Evolutionary conservation across 768 basidiomycete genomes (phyloP), one percentile per base, ranked within the genome.

Genomic region (Suillus weaverae): DNA sequence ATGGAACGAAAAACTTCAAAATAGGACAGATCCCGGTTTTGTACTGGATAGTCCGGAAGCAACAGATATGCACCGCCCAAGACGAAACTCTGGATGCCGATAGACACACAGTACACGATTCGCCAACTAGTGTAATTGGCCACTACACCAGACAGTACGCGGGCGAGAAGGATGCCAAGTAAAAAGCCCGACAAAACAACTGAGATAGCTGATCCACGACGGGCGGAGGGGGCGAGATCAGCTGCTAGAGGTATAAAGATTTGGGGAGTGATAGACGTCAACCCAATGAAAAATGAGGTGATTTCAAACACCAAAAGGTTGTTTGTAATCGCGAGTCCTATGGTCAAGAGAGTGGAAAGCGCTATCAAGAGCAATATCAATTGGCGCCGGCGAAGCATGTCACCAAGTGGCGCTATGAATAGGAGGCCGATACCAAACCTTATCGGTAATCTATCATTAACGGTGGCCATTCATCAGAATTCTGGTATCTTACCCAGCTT

Each of bases 401-500:
- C 83, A 5, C 83, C 83, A 2, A 82, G 72, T 8, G 83, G 83
- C 7, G 80, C 77, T 61, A 84, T 76, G 55, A 84, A 70, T n/a
- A 83, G 68, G 35, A 84, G 72, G 2, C 83, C 83, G 32, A 74
- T 61, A 16, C 54, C 54, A 55, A 36, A 55, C 14, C 54, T 55
- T 20, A 20, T 36, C 11, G 11, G 11, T 36, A 18, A 43, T 30
- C 32, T 35, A 50, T n/a, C 3, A 16, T 66, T 5, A 60, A 22
- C 38, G 22, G 38, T 43, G 20, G 22, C 2, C 9, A 20, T 20
- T 20, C 9, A 6, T 30, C 18, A 13, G 41, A 26, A 26, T 18
- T 60, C 35, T 14, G 36, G 3, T 32, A 6, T 69, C 78, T 56
- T 70, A 89, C 88, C 89, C 89, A 16, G 84, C 87, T 72, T 90